phyloP scores from a whole-genome alignment of 768 basidiomycete species.

The Exidia glandulosa region DNA sequence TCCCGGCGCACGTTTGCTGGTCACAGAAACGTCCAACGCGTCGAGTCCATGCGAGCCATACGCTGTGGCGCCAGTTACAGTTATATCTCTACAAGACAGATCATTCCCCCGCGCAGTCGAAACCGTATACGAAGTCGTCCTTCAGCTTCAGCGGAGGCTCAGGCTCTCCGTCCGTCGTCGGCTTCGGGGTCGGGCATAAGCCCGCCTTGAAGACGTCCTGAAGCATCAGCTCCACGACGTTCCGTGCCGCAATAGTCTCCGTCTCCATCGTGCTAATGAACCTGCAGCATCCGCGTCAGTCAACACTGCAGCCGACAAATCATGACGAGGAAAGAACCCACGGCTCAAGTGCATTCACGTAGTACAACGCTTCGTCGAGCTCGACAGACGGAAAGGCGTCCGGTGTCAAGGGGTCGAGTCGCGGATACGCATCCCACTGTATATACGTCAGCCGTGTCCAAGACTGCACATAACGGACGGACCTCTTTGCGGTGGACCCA shows the following conservation, averaged over 20 bases:
- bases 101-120: background rate
- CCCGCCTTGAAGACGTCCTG: constrained; percentile 59
- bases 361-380: constrained; percentile 72
- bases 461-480: constrained; percentile 3
- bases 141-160: too few species aligned
- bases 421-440: constrained; percentile 75
- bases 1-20: background rate
- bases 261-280: constrained; percentile 94
- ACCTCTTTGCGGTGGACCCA: constrained; percentile 82
- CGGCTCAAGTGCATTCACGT: constrained; percentile 89
- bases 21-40: background rate
- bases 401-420: constrained; percentile 45
- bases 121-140: background rate
- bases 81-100: too few species aligned
- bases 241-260: constrained; percentile 71
- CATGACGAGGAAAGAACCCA: constrained; percentile 24
- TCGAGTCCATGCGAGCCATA: background rate
- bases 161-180: background rate
- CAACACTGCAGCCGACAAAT: constrained; percentile 1
- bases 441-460: too few species aligned
- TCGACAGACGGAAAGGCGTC: constrained; percentile 63
- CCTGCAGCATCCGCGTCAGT: constrained; percentile 29
- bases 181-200: constrained; percentile 34
- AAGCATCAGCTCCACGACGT: constrained; percentile 70
- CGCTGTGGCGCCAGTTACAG: too few species aligned